These are phyloP conservation scores for Polytolypa hystricis DNA, from an alignment of 2,329 filamentous ascomycete species.

Conservation along the genomic window DNA sequence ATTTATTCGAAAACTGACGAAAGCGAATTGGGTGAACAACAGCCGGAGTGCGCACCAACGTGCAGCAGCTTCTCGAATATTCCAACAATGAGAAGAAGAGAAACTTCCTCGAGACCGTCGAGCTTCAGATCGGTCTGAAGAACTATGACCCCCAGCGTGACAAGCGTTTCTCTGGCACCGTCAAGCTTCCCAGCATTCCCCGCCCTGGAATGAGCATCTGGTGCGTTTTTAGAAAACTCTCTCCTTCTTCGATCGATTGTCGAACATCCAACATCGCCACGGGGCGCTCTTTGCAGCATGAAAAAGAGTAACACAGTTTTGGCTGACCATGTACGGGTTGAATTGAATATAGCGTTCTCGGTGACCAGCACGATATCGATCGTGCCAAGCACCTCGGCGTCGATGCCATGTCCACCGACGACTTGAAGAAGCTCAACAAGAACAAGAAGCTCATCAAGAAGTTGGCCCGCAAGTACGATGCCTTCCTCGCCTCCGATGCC, in stretches of 20 bases:
- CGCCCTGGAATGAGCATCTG: constrained; percentile 86
- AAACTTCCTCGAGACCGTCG: constrained; percentile 91
- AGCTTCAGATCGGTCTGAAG: constrained; percentile 81
- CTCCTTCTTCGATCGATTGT: too few relatives aligned
- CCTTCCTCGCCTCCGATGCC: constrained; percentile 92
- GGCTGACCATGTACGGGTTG: constrained; percentile 9
- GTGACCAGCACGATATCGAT: constrained; percentile 98
- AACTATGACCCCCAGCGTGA: constrained; percentile 99
- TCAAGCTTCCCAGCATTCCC: constrained; percentile 85
- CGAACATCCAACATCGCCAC: too few relatives aligned
- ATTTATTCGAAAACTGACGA: too few relatives aligned
- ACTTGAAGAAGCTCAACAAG: constrained; percentile 99
- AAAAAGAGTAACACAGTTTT: constrained; percentile 1
- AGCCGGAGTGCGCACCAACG: constrained; percentile 93
- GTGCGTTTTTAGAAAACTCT: too few relatives aligned
- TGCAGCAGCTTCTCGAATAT: constrained; percentile 90
- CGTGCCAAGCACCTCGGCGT: constrained; percentile 98
- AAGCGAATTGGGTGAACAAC: constrained; percentile 9
- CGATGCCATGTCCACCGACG: constrained; percentile 95
- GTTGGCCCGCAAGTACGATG: constrained; percentile 99
- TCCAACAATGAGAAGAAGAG: constrained; percentile 92
- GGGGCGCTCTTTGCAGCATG: too few relatives aligned
- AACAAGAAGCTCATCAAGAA: constrained; percentile 99
- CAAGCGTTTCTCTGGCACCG: constrained; percentile 99
- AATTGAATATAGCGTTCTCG: constrained; percentile 52